These are phyloP conservation scores for Euphrasia confusa DNA, from an alignment of 257 asterid genomes.

Conservation along the genomic window DNA sequence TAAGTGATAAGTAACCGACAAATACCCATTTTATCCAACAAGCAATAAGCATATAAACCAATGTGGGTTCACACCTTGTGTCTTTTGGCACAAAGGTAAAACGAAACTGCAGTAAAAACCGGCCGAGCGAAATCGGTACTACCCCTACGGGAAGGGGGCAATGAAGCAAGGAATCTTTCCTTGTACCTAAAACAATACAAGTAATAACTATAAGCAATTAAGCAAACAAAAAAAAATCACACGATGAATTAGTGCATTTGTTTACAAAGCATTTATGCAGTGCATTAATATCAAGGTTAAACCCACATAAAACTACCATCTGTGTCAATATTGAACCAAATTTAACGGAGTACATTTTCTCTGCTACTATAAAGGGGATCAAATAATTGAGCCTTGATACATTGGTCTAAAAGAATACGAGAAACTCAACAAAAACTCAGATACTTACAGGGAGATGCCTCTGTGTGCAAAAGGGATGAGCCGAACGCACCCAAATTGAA, in stretches of 20 bases:
- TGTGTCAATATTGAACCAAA: not conserved
- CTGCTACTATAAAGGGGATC: not conserved
- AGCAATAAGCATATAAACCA: slow-evolving; percentile 13
- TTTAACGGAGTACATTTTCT: not conserved
- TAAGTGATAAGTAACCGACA: not conserved
- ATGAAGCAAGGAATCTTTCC: slow-evolving; percentile 74
- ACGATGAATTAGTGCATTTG: not conserved
- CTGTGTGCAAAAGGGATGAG: slow-evolving; percentile 73
- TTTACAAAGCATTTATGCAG: not conserved
- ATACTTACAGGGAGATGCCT: slow-evolving; percentile 67
- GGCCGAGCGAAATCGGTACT: slow-evolving; percentile 87
- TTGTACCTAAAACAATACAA: slow-evolving; percentile 49
- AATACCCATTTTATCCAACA: not conserved
- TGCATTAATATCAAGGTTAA: not conserved
- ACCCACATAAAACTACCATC: not conserved
- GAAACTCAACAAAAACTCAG: not conserved
- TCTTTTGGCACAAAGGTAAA: slow-evolving; percentile 70
- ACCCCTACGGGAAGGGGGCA: slow-evolving; percentile 73
- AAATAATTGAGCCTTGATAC: not conserved
- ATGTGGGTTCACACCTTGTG: slow-evolving; percentile 69
- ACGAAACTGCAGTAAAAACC: slow-evolving; percentile 77
- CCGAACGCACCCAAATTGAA: slow-evolving; percentile 88
- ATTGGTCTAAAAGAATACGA: not conserved
- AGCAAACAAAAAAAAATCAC: not conserved
- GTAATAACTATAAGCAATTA: not conserved